A percentile compares a stretch with the other conserved stretches of the same genome.
phyloP scores from a whole-genome alignment of 2,329 filamentous ascomycete genomes.

The Exophiala viscosa region DNA sequence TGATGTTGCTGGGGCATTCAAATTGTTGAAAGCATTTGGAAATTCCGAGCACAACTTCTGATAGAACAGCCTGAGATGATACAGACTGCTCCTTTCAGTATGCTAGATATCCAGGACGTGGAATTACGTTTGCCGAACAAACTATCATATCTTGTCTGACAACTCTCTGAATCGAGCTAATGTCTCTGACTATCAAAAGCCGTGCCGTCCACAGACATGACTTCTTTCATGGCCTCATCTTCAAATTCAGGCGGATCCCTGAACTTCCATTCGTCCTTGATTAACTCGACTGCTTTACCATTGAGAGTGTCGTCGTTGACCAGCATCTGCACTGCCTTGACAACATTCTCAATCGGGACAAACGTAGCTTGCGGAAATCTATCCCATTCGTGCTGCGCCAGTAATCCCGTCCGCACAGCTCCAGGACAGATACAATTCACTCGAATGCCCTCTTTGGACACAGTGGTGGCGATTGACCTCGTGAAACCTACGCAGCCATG shows the following conservation, averaged over 20 bases:
- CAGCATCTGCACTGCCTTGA: conserved; percentile 21
- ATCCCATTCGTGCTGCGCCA: conserved; percentile 22
- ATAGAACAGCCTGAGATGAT: too few species aligned
- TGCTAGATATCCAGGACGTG: too few species aligned
- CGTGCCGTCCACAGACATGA: too few species aligned
- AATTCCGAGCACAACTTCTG: too few species aligned
- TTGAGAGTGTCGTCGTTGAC: conserved; percentile 1
- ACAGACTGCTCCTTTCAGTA: too few species aligned
- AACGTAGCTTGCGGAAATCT: conserved; percentile 23
- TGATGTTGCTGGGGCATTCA: too few species aligned
- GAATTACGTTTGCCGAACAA: too few species aligned
- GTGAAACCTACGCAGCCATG: conserved; percentile 41
- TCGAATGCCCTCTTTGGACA: conserved; percentile 1
- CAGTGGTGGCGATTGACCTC: conserved; percentile 33
- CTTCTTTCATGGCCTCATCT: conserved; percentile 13
- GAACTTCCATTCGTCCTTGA: not conserved
- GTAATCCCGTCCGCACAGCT: conserved; percentile 13
- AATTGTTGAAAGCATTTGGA: too few species aligned
- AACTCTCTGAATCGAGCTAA: too few species aligned
- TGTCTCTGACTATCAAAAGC: too few species aligned
- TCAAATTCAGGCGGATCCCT: not conserved
- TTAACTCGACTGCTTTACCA: conserved; percentile 4
- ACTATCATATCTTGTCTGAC: too few species aligned
- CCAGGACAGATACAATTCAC: conserved; percentile 8
- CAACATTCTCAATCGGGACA: conserved; percentile 17